A percentile compares a stretch with the other conserved stretches of the same genome.
phyloP scores from a whole-genome alignment of 805 yeast species.

The Kregervanrija fluxuum region DNA sequence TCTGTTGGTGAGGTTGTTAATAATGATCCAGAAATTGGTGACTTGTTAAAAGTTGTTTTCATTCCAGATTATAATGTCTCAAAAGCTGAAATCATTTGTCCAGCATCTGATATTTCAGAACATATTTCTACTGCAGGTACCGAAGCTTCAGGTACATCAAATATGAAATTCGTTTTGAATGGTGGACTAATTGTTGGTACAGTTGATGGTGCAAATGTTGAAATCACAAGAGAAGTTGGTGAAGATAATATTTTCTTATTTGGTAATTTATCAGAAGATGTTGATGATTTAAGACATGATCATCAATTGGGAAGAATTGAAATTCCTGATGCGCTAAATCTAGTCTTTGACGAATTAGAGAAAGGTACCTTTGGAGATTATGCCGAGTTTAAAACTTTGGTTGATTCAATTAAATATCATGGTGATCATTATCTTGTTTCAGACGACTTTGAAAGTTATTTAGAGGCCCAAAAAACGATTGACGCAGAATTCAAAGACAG shows the following conservation, averaged over 20 bases:
- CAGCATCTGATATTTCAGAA: constrained; percentile 86
- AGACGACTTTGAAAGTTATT: constrained; percentile 83
- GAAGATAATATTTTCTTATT: constrained; percentile 88
- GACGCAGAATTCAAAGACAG: constrained; percentile 61
- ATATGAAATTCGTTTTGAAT: constrained; percentile 90
- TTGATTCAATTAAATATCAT: constrained; percentile 62
- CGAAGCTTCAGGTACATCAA: constrained; percentile 93
- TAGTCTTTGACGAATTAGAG: constrained; percentile 63
- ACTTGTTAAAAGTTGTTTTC: constrained; percentile 76
- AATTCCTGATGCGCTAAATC: constrained; percentile 50
- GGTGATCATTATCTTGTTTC: constrained; percentile 84
- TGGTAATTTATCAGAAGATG: constrained; percentile 86
- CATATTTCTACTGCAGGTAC: constrained; percentile 97
- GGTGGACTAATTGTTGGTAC: constrained; percentile 95
- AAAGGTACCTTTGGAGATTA: constrained; percentile 63
- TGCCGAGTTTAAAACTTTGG: constrained; percentile 56
- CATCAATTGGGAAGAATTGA: constrained; percentile 57
- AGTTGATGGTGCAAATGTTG: constrained; percentile 95
- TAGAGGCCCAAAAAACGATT: constrained; percentile 72
- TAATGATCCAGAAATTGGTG: constrained; percentile 65
- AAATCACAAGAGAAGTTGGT: constrained; percentile 88
- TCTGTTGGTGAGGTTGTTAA: constrained; percentile 76
- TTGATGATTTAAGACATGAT: constrained; percentile 73
- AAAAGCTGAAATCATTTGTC: constrained; percentile 84
- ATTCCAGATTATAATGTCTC: constrained; percentile 92